These are phyloP conservation scores for Microcera coccophila DNA, from an alignment of 2,329 filamentous ascomycete genomes.

Conservation along the genomic window DNA sequence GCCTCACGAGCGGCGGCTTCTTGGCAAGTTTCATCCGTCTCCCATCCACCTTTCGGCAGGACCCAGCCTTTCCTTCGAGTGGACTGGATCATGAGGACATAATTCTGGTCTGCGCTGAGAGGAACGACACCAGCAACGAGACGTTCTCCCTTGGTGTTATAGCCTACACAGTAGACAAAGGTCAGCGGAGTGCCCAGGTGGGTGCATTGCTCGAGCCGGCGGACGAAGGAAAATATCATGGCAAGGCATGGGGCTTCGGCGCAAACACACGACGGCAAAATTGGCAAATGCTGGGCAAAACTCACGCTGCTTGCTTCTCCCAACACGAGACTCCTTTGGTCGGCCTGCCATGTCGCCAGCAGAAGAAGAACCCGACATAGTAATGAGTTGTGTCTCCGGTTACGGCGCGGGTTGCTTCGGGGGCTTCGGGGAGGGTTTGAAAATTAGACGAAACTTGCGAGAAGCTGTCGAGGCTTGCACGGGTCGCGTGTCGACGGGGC, in stretches of 20 bases:
- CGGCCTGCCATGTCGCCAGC: constrained; percentile 40
- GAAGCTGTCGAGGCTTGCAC: constrained; percentile 9
- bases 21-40: constrained; percentile 83
- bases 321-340: constrained; percentile 69
- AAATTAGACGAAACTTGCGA: constrained; percentile 6
- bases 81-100: constrained; percentile 91
- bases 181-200: constrained; percentile 16
- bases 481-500: constrained; percentile 15
- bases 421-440: constrained; percentile 16
- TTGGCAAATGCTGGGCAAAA: no score
- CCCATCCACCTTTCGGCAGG: constrained; percentile 96
- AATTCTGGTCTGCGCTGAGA: constrained; percentile 77
- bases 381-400: constrained; percentile 12
- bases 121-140: constrained; percentile 94
- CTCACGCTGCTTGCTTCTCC: constrained; percentile 78
- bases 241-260: not conserved
- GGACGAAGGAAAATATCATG: constrained; percentile 1
- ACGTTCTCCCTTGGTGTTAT: constrained; percentile 86
- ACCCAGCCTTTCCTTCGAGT: constrained; percentile 92
- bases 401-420: constrained; percentile 7
- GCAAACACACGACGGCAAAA: not conserved
- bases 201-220: constrained; percentile 5
- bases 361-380: constrained; percentile 36
- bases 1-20: constrained; percentile 86
- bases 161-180: constrained; percentile 57